These are phyloP conservation scores for Neofusicoccum sp. DNA, from an alignment of 2,329 filamentous ascomycete species.

Conservation along the genomic window DNA sequence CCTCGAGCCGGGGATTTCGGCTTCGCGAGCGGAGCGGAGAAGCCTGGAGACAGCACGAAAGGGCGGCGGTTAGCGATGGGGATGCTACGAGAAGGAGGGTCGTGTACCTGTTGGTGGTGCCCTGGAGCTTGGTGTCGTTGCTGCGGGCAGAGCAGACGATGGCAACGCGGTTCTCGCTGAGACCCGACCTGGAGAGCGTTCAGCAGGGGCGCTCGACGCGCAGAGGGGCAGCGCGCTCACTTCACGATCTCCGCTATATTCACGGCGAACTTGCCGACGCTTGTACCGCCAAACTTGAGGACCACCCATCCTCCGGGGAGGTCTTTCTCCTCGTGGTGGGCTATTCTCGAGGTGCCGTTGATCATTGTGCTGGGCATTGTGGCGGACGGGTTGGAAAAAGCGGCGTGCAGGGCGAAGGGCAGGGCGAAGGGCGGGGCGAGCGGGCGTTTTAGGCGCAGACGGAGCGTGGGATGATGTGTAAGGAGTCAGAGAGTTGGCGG, in stretches of 20 bases:
- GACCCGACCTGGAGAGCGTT: slow-evolving; percentile 44
- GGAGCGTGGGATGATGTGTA: slow-evolving; percentile 6
- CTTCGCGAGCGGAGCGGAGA: slow-evolving; percentile 51
- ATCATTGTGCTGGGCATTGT: slow-evolving; percentile 19
- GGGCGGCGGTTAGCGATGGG: background rate
- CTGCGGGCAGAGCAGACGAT: slow-evolving; percentile 96
- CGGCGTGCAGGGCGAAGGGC: background rate
- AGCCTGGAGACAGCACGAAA: slow-evolving; percentile 33
- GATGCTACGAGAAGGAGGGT: slow-evolving; percentile 7
- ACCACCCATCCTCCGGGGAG: slow-evolving; percentile 72
- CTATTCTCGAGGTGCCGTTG: slow-evolving; percentile 32
- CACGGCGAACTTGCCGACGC: slow-evolving; percentile 87
- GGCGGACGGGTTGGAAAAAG: background rate
- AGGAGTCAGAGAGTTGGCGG: slow-evolving; percentile 15
- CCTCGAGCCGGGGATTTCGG: slow-evolving; percentile 43
- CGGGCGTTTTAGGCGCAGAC: background rate
- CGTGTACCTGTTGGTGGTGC: slow-evolving; percentile 90
- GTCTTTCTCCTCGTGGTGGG: slow-evolving; percentile 49
- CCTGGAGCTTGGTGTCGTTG: slow-evolving; percentile 90
- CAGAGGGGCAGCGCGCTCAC: slow-evolving; percentile 49
- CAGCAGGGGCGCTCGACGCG: background rate
- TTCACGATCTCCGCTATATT: slow-evolving; percentile 65
- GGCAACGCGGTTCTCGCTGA: slow-evolving; percentile 74
- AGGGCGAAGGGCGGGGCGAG: background rate
- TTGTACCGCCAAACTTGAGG: slow-evolving; percentile 95